phyloP scores from a whole-genome alignment of 2,329 filamentous ascomycete genomes.

The Aspergillus sp. region DNA sequence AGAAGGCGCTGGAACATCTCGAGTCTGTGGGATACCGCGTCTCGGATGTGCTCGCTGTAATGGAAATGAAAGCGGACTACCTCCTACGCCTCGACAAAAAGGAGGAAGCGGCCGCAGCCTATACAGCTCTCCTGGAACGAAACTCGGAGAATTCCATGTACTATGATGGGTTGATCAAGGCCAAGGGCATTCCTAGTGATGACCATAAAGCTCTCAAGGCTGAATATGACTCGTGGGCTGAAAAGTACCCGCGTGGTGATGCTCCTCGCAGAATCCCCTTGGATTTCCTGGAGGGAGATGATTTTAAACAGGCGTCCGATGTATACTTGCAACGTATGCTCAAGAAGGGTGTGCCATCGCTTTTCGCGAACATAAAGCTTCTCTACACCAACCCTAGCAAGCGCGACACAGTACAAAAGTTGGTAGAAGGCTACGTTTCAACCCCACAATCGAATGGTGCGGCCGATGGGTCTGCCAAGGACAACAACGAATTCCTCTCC shows the following conservation, averaged over 20 bases:
- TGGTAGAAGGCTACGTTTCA: slow-evolving; percentile 77
- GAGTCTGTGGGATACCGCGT: slow-evolving; percentile 74
- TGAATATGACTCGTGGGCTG: slow-evolving; percentile 78
- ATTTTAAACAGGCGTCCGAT: slow-evolving; percentile 76
- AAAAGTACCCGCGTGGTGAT: slow-evolving; percentile 79
- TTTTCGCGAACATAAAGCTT: slow-evolving; percentile 94
- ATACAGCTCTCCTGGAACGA: slow-evolving; percentile 75
- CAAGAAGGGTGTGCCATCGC: slow-evolving; percentile 88
- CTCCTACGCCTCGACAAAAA: slow-evolving; percentile 73
- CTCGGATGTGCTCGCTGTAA: slow-evolving; percentile 77
- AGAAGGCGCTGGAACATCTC: slow-evolving; percentile 83
- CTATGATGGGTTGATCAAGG: slow-evolving; percentile 73
- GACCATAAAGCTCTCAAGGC: slow-evolving; percentile 67
- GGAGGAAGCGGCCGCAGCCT: slow-evolving; percentile 78
- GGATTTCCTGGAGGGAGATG: slow-evolving; percentile 81
- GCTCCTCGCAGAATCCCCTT: slow-evolving; percentile 82
- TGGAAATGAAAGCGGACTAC: slow-evolving; percentile 86
- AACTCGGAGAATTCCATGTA: slow-evolving; percentile 87
- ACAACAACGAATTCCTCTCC: slow-evolving; percentile 64
- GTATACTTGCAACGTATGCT: slow-evolving; percentile 81
- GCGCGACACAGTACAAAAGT: slow-evolving; percentile 69
- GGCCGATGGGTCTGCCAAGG: slow-evolving; percentile 48
- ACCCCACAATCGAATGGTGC: slow-evolving; percentile 50
- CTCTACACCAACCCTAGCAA: slow-evolving; percentile 79
- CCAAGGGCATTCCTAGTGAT: slow-evolving; percentile 61